These are phyloP conservation scores for Alternaria brassicae DNA, from an alignment of 2,329 filamentous ascomycete species.

Conservation along the genomic window DNA sequence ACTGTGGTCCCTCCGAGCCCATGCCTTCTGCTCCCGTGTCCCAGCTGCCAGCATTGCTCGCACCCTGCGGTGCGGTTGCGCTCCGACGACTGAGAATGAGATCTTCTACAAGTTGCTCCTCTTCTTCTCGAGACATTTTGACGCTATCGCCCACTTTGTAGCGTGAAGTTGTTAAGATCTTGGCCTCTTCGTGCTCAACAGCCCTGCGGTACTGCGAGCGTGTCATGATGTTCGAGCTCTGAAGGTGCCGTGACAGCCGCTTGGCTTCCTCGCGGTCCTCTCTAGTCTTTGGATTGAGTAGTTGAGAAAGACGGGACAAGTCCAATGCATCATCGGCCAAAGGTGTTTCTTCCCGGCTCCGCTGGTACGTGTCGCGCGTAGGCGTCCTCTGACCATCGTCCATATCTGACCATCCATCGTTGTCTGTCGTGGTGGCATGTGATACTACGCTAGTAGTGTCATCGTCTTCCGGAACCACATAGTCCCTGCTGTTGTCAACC, in stretches of 20 bases:
- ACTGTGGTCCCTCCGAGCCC: conserved; percentile 78
- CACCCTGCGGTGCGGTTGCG: conserved; percentile 44
- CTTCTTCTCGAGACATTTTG: conserved; percentile 56
- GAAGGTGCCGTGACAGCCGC: conserved; percentile 80
- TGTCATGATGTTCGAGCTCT: conserved; percentile 76
- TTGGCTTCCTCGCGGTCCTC: conserved; percentile 83
- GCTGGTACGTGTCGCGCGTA: conserved; percentile 68
- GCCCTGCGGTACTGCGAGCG: conserved; percentile 76
- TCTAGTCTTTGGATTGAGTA: conserved; percentile 79
- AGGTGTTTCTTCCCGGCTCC: conserved; percentile 62
- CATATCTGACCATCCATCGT: conserved; percentile 49
- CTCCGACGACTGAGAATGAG: conserved; percentile 64
- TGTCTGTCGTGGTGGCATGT: conserved; percentile 60
- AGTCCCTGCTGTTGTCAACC: conserved; percentile 81
- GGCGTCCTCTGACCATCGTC: conserved; percentile 70
- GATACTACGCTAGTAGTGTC: conserved; percentile 86
- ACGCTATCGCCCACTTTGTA: conserved; percentile 33
- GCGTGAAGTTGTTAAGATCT: conserved; percentile 64
- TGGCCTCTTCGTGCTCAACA: conserved; percentile 72
- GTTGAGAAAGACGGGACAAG: conserved; percentile 73
- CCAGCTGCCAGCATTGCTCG: conserved; percentile 60
- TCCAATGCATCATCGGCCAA: conserved; percentile 59
- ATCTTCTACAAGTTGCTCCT: conserved; percentile 65
- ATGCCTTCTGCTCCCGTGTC: conserved; percentile 75
- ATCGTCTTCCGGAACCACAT: conserved; percentile 69